These are phyloP conservation scores for Globisporangium cederbergense DNA, from an alignment of 352 stramenopile genomes.

Conservation along the genomic window DNA sequence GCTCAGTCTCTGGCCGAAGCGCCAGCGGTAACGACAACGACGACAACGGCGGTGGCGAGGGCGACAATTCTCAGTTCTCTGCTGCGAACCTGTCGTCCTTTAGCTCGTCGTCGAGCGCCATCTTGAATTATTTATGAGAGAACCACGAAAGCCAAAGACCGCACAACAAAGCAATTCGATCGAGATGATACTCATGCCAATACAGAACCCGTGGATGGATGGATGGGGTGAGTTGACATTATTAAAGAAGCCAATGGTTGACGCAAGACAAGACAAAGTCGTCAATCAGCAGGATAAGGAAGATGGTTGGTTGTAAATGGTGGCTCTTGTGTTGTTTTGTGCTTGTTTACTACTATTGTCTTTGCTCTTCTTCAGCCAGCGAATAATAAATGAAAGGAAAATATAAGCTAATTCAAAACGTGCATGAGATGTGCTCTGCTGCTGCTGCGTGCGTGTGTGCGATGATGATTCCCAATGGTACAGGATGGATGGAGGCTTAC, in stretches of 20 bases:
- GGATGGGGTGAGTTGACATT: background rate
- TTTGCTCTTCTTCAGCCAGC: background rate
- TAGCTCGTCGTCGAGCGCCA: constrained; percentile 22
- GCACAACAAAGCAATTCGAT: constrained; percentile 7
- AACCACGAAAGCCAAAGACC: constrained; percentile 7
- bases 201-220: background rate
- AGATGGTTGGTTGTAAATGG: background rate
- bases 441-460: background rate
- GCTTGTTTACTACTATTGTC: background rate
- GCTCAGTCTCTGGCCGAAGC: constrained; percentile 18
- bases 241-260: background rate
- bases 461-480: background rate
- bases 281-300: background rate
- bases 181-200: background rate
- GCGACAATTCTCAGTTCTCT: constrained; percentile 4
- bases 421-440: background rate
- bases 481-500: background rate
- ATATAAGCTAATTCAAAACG: constrained; percentile 5
- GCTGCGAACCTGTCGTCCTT: background rate
- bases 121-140: constrained; percentile 72
- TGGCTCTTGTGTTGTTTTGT: background rate
- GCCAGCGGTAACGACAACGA: constrained; percentile 4
- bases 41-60: constrained; percentile 17
- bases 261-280: no score
- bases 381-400: constrained; percentile 4